Evolutionary conservation across 148 eudicot genomes (phyloP), one percentile per base, ranked within the genome.

Genomic region (Polygonum maritimum): DNA sequence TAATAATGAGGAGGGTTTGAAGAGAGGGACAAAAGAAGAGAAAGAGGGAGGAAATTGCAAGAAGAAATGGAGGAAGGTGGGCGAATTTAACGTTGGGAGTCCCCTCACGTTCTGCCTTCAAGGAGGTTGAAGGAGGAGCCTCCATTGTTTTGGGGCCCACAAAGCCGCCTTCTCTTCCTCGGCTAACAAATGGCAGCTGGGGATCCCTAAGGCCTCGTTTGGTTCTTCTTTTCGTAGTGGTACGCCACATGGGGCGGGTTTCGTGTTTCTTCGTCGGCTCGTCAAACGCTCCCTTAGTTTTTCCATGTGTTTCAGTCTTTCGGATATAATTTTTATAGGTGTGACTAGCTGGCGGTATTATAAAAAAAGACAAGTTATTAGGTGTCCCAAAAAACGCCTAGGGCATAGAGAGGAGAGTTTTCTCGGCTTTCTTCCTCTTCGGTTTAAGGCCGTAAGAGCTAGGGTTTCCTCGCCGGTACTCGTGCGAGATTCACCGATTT

Each of bases 11-110:
- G 26, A 38, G 71, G 69, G 21, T 35, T 35, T 67, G 71, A 16
- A 36, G 45, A 67, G 45, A 16, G 69, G 69, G 71, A 67, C 71
- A 67, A 67, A 67, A 67, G 71, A 33, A 38, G 45, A 67, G 71
- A 36, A 33, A 38, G 36, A 38, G 44, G 71, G 45, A 16, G 44
- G 71, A 67, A 67, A 67, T 67, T 67, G 44, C 71, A 10, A 16
- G 71, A 35, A 38, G 38, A 36, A 26, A 33, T 38, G 71, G 71
- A 38, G 71, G 71, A 67, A 67, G 44, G 71, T 35, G 44, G 11
- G 15, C 44, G 71, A 35, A 67, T 36, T 67, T 67, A 67, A 35
- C 44, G 71, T 38, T 67, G 36, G 38, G 60, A 54, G 9, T 54
- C 36, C 10, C 69, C 65, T 26, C 33, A 21, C 12, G 33, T 58